Conservation (phyloP, 139 green algal species). For the Protoeuglena noctilucae region DNA sequence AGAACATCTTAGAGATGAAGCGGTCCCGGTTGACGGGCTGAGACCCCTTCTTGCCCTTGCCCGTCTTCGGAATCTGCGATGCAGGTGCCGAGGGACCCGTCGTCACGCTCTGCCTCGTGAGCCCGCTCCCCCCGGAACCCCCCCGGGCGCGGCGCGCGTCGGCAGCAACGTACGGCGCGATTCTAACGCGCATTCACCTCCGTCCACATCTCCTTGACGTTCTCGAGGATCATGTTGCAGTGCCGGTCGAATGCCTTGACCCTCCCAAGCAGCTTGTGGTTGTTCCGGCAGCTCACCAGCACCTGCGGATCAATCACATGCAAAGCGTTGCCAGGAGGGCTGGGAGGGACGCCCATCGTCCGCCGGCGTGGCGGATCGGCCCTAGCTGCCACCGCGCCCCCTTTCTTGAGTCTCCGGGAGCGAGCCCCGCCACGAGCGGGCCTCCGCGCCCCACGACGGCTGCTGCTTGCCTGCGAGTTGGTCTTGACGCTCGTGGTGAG, state of each 20-base stretch:
- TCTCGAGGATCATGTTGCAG: slow-evolving; percentile 99
- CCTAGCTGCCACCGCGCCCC: background rate
- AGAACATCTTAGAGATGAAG: slow-evolving; percentile 97
- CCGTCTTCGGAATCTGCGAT: slow-evolving; percentile 71
- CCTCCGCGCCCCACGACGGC: background rate
- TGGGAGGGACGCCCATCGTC: background rate
- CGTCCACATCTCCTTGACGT: slow-evolving; percentile 99
- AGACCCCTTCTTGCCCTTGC: slow-evolving; percentile 67
- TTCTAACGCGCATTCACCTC: slow-evolving; percentile 63
- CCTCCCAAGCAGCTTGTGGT: slow-evolving; percentile 87
- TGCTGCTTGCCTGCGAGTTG: slow-evolving; percentile 62
- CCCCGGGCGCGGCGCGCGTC: background rate
- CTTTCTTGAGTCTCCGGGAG: background rate
- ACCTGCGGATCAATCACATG: slow-evolving; percentile 38
- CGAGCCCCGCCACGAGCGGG: background rate
- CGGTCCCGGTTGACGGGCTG: slow-evolving; percentile 90
- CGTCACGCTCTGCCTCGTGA: background rate
- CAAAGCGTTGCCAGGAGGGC: background rate
- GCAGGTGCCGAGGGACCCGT: background rate
- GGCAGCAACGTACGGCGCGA: no score
- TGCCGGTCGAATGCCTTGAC: slow-evolving; percentile 98
- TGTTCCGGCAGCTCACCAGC: slow-evolving; percentile 98
- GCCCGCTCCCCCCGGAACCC: background rate
- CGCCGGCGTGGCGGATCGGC: background rate
- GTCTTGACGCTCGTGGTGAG: slow-evolving; percentile 87